A percentile compares a stretch with the other conserved stretches of the same genome.
These are phyloP conservation scores for Nitzschia putrida DNA, from an alignment of 108 stramenopile species.

Conservation along the genomic window DNA sequence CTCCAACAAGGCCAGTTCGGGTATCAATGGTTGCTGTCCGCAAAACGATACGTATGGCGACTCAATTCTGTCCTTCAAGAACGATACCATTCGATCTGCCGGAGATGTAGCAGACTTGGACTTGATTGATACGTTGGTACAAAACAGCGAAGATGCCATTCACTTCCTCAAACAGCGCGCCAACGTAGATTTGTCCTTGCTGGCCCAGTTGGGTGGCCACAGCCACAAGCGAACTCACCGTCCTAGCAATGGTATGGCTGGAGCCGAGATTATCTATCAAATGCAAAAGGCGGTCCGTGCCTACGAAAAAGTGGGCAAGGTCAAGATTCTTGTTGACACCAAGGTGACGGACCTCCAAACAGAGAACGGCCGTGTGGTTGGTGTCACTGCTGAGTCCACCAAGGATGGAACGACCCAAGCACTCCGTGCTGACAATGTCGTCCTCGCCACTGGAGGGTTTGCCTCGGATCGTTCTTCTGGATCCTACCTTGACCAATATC, in stretches of 20 bases:
- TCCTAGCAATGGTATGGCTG: conserved; percentile 86
- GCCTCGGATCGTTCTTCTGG: conserved; percentile 71
- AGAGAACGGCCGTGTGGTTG: conserved; percentile 60
- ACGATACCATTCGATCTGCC: conserved; percentile 83
- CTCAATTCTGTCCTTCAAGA: conserved; percentile 67
- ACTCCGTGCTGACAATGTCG: conserved; percentile 65
- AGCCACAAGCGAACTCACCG: conserved; percentile 83
- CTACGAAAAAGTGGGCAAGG: conserved; percentile 73
- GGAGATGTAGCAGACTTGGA: conserved; percentile 61
- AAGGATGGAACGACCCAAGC: conserved; percentile 31
- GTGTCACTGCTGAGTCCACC: conserved; percentile 40
- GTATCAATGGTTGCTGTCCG: conserved; percentile 88
- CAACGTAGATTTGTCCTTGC: conserved; percentile 78
- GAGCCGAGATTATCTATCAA: conserved; percentile 86
- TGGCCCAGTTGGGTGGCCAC: conserved; percentile 91
- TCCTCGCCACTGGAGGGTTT: conserved; percentile 92
- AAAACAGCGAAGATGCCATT: conserved; percentile 76
- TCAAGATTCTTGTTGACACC: conserved; percentile 76
- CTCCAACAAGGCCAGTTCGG: conserved; percentile 91
- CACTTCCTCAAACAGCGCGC: conserved; percentile 79
- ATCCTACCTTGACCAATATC: conserved; percentile 74
- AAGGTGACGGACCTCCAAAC: conserved; percentile 61
- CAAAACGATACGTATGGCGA: conserved; percentile 65
- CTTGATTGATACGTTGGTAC: conserved; percentile 74
- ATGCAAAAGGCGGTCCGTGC: conserved; percentile 78